Conservation (phyloP, 768 basidiomycete genomes). For the Termitomyces sp. region DNA sequence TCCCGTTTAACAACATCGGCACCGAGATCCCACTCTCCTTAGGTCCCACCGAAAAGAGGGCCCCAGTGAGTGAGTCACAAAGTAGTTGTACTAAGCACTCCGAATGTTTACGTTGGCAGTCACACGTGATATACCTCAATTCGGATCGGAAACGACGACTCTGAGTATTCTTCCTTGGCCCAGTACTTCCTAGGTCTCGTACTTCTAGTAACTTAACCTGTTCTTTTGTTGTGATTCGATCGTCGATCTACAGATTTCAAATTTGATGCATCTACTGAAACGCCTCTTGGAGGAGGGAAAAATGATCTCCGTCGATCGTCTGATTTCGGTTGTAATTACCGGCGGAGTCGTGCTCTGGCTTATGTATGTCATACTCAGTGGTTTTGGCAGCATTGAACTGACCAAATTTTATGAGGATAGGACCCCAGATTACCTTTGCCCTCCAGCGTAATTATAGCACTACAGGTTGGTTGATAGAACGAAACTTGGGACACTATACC, state of each 20-base stretch:
- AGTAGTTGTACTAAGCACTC: neutral
- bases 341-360: too few relatives aligned
- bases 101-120: neutral
- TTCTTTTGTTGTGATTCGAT: neutral
- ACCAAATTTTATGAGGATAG: neutral
- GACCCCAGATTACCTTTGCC: neutral
- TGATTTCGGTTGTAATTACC: too few relatives aligned
- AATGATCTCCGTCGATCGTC: too few relatives aligned
- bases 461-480: neutral
- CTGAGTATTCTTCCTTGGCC: too few relatives aligned
- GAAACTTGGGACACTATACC: neutral
- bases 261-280: neutral
- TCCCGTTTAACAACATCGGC: neutral
- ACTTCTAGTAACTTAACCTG: too few relatives aligned
- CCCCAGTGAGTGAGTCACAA: too few relatives aligned
- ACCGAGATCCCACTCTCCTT: neutral
- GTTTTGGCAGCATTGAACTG: too few relatives aligned
- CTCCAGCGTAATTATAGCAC: neutral
- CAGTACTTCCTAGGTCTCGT: too few relatives aligned
- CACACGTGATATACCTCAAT: too few relatives aligned
- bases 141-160: neutral
- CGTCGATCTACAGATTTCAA: neutral
- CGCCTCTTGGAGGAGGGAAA: too few relatives aligned
- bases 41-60: too few relatives aligned
- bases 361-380: too few relatives aligned